A percentile compares a stretch with the other conserved stretches of the same genome.
Conservation (phyloP, 345 rosid genomes). For the Syzygium aqueum region DNA sequence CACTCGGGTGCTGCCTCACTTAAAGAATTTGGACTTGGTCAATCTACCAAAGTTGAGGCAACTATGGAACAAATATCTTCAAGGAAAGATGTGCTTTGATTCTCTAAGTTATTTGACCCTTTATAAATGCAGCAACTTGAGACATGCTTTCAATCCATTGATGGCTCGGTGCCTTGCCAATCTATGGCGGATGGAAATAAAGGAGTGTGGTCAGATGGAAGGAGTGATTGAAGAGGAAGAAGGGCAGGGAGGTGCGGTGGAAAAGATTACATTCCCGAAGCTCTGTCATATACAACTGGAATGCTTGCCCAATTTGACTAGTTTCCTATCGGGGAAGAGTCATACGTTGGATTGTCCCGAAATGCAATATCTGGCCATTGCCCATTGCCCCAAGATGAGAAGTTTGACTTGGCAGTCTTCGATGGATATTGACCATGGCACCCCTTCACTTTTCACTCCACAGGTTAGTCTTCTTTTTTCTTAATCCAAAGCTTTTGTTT, state of each 20-base stretch:
- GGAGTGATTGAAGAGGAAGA: neutral
- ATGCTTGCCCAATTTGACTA: neutral
- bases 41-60: neutral
- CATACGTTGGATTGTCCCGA: fast-evolving
- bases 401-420: neutral
- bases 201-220: neutral
- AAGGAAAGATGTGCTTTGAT: fast-evolving
- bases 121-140: too few relatives aligned
- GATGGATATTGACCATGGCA: fast-evolving
- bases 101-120: neutral
- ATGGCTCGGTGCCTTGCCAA: neutral
- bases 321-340: neutral
- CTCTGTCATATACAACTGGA: neutral
- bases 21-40: fast-evolving
- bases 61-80: neutral
- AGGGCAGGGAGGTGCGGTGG: neutral
- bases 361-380: fast-evolving
- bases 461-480: neutral
- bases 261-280: too few relatives aligned
- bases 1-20: fast-evolving
- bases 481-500: neutral
- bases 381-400: neutral
- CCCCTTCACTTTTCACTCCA: neutral
- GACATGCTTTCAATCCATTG: too few relatives aligned
- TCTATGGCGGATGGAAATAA: fast-evolving